Evolutionary conservation across 352 stramenopile species (phyloP).

Genomic region (Elongisporangium anandrum): DNA sequence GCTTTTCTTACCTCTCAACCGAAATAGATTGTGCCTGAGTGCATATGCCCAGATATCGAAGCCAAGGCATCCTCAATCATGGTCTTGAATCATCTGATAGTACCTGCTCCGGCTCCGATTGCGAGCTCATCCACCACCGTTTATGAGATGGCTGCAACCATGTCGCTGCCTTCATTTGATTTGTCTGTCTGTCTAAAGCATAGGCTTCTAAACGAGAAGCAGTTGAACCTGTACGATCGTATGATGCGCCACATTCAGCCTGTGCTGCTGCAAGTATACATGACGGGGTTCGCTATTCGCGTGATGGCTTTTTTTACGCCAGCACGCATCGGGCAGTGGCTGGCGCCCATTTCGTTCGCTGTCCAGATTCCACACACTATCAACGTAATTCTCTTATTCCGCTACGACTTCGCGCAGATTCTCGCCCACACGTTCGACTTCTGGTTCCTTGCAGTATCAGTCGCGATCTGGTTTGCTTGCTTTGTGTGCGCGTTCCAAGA

Average conservation of each 20-base stretch:
- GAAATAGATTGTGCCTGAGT: too few relatives aligned
- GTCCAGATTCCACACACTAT: constrained; percentile 5
- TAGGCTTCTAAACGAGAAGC: neutral
- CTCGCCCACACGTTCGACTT: constrained; percentile 10
- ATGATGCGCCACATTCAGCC: neutral
- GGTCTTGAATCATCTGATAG: neutral
- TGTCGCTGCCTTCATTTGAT: neutral
- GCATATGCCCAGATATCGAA: neutral
- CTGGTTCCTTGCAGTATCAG: constrained; percentile 5
- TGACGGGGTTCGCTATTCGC: constrained; percentile 2
- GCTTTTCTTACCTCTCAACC: neutral
- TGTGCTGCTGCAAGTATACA: neutral
- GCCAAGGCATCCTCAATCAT: neutral
- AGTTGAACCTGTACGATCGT: constrained; percentile 1
- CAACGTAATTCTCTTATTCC: constrained; percentile 7
- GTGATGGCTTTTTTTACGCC: constrained; percentile 2
- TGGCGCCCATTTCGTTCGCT: constrained; percentile 3
- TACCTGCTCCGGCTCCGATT: neutral
- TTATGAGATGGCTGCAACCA: neutral
- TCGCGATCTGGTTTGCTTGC: constrained; percentile 4
- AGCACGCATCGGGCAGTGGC: neutral
- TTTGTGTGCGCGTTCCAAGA: constrained; percentile 6
- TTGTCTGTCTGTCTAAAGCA: neutral
- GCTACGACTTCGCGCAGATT: constrained; percentile 8
- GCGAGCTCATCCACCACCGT: neutral